Evolutionary conservation across 495 filamentous ascomycete species (phyloP).

Genomic region (Aspergillus wentii): DNA sequence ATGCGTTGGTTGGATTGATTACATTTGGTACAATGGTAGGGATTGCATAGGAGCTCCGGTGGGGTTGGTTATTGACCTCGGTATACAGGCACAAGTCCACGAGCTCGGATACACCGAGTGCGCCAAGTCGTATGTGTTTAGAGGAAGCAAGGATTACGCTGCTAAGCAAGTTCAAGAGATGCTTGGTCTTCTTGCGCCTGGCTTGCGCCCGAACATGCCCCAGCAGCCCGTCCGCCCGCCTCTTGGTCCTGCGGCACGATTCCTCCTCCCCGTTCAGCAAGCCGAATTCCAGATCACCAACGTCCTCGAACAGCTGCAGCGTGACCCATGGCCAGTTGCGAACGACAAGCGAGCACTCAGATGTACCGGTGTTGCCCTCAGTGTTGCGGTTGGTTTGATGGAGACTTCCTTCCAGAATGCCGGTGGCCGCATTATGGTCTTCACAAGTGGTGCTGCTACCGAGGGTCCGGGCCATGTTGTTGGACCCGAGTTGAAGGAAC

Average conservation of each 20-base stretch:
- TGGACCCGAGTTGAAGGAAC: slow-evolving; percentile 92
- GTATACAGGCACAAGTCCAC: slow-evolving; percentile 79
- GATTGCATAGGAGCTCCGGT: too few species aligned
- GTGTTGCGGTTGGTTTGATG: slow-evolving; percentile 87
- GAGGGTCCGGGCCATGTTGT: slow-evolving; percentile 97
- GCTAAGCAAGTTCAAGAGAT: slow-evolving; percentile 99
- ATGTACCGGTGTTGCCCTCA: slow-evolving; percentile 94
- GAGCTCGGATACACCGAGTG: slow-evolving; percentile 98
- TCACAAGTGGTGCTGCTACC: slow-evolving; percentile 90
- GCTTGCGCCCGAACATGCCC: slow-evolving; percentile 73
- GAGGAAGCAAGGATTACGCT: slow-evolving; percentile 94
- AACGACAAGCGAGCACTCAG: slow-evolving; percentile 89
- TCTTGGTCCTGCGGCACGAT: slow-evolving; percentile 79
- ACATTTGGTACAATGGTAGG: slow-evolving; percentile 95
- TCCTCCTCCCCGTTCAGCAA: slow-evolving; percentile 91
- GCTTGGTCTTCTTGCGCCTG: slow-evolving; percentile 72
- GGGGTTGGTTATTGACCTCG: too few species aligned
- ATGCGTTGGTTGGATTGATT: slow-evolving; percentile 91
- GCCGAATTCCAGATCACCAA: slow-evolving; percentile 98
- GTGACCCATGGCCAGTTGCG: slow-evolving; percentile 95
- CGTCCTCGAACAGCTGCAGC: slow-evolving; percentile 92
- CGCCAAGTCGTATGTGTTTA: slow-evolving; percentile 99
- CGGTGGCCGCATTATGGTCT: slow-evolving; percentile 94
- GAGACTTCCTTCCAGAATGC: slow-evolving; percentile 95
- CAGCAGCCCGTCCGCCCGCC: slow-evolving; percentile 75